A percentile compares a stretch with the other conserved stretches of the same genome.
These are phyloP conservation scores for Pyricularia pennisetigena DNA, from an alignment of 2,329 filamentous ascomycete species.

Conservation along the genomic window DNA sequence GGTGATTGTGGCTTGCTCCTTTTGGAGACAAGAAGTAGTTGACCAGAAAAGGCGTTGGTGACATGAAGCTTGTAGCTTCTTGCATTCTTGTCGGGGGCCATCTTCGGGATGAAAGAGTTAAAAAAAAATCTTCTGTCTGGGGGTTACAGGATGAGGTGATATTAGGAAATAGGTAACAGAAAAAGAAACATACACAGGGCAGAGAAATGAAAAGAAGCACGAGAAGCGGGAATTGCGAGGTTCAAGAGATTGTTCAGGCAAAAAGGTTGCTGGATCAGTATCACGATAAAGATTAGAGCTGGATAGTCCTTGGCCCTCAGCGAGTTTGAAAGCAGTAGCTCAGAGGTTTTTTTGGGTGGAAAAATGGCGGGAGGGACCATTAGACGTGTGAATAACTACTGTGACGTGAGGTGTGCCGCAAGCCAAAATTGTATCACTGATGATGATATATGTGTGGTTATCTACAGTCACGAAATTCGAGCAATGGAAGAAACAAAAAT, in stretches of 20 bases:
- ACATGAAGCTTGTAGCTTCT: constrained; percentile 2
- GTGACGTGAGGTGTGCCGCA: not conserved
- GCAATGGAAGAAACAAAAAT: not conserved
- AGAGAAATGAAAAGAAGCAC: not conserved
- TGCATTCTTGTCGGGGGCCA: not conserved
- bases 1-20: not conserved
- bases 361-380: not conserved
- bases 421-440: not conserved
- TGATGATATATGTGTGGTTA: not conserved
- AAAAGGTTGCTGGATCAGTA: not conserved
- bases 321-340: not conserved
- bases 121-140: no score
- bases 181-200: not conserved
- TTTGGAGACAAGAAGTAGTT: constrained; percentile 1
- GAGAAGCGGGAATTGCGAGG: not conserved
- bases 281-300: not conserved
- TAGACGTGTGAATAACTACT: not conserved
- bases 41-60: not conserved
- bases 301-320: not conserved
- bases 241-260: not conserved
- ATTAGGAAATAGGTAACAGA: not conserved
- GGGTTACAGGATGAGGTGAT: not conserved
- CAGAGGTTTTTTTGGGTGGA: not conserved
- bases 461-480: not conserved
- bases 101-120: not conserved